These are phyloP conservation scores for Russula griseocarnosa DNA, from an alignment of 768 basidiomycete genomes.

Conservation along the genomic window DNA sequence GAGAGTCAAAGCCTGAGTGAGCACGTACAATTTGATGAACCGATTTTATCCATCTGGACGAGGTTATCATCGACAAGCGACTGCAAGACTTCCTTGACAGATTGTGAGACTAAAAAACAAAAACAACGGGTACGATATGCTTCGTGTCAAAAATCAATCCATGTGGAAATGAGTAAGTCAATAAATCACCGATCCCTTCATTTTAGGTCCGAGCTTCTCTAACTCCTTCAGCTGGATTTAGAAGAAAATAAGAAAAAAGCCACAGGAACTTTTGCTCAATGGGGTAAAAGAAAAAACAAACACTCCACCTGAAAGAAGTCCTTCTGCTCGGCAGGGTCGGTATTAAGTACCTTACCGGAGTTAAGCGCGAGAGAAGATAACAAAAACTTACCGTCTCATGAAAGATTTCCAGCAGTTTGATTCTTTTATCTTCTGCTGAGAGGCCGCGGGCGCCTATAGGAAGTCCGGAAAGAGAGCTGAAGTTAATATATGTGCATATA, in stretches of 20 bases:
- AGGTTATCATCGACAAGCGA: slow-evolving; percentile 83
- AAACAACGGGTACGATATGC: no score
- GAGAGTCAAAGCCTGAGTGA: background rate
- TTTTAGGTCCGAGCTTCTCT: slow-evolving; percentile 82
- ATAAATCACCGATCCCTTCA: slow-evolving; percentile 78
- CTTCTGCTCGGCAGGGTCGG: slow-evolving; percentile 47
- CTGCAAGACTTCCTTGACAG: slow-evolving; percentile 88
- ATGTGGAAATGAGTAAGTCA: background rate
- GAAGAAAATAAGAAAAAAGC: no score
- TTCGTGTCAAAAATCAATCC: no score
- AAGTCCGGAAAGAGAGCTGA: no score
- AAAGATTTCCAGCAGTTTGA: slow-evolving; percentile 87
- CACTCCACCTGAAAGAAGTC: slow-evolving; percentile 73
- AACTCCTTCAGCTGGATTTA: slow-evolving; percentile 94
- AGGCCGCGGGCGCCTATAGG: slow-evolving; percentile 48
- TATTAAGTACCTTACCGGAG: background rate
- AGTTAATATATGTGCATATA: slow-evolving; percentile 12
- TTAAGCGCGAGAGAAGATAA: background rate
- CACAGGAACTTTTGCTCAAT: no score
- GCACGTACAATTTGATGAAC: slow-evolving; percentile 83
- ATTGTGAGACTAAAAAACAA: slow-evolving; percentile 63
- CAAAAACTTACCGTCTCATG: slow-evolving; percentile 67
- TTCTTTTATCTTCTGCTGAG: slow-evolving; percentile 85
- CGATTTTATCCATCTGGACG: slow-evolving; percentile 88
- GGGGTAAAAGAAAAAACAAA: background rate